A percentile compares a stretch with the other conserved stretches of the same genome.
Evolutionary conservation across 148 eudicot species (phyloP).

Genomic region (Hydrangea macrophylla): DNA sequence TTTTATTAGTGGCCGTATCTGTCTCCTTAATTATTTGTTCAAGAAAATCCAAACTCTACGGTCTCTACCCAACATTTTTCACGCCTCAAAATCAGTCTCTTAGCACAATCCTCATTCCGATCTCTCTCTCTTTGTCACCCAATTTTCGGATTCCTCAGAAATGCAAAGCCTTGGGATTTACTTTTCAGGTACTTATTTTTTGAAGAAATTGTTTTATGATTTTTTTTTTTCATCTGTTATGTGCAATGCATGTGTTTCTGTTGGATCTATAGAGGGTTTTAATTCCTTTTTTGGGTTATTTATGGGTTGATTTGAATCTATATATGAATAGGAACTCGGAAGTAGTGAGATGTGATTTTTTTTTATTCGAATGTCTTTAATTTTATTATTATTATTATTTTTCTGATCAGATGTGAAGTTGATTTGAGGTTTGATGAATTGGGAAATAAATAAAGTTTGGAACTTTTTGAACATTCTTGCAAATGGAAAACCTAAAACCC

Average conservation of each 20-base stretch:
- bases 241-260: background rate
- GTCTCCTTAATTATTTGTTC: background rate
- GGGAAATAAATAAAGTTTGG: background rate
- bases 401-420: slow-evolving; percentile 10
- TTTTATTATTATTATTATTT: background rate
- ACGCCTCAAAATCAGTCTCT: background rate
- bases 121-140: background rate
- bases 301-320: background rate
- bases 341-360: background rate
- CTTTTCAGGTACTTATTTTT: slow-evolving; percentile 8
- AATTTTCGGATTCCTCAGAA: background rate
- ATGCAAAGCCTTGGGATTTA: slow-evolving; percentile 8
- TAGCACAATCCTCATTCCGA: background rate
- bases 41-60: background rate
- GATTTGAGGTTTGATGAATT: slow-evolving; percentile 9
- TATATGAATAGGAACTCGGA: background rate
- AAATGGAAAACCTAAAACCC: slow-evolving; percentile 21
- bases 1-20: background rate
- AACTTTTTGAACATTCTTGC: slow-evolving; percentile 15
- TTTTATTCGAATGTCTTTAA: background rate
- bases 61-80: background rate
- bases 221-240: background rate
- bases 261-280: background rate
- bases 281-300: background rate
- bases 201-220: background rate